A percentile compares a stretch with the other conserved stretches of the same genome.
Evolutionary conservation across 805 yeast species (phyloP).

Genomic region (Spencermartinsiella europaea): DNA sequence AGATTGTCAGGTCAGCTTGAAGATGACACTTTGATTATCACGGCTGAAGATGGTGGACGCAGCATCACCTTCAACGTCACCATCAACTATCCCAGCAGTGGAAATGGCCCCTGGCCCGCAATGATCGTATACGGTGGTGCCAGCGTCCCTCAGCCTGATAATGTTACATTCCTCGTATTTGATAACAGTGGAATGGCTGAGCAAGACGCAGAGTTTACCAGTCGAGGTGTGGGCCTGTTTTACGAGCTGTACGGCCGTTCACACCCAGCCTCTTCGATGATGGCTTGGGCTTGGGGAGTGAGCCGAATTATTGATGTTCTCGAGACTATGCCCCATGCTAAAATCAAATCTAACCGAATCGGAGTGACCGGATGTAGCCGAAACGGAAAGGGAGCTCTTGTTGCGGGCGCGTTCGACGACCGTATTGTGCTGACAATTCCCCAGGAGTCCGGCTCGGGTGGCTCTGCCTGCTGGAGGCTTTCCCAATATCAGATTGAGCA

Average conservation of each 20-base stretch:
- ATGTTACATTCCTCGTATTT: not conserved
- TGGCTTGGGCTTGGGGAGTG: slow-evolving; percentile 5
- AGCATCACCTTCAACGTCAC: slow-evolving; percentile 1
- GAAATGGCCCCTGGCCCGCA: slow-evolving; percentile 2
- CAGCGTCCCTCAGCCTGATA: slow-evolving; percentile 3
- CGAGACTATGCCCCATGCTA: slow-evolving; percentile 1
- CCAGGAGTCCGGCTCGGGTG: slow-evolving; percentile 4
- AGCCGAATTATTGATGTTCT: slow-evolving; percentile 2
- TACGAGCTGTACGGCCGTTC: slow-evolving; percentile 1
- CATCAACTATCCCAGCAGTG: not conserved
- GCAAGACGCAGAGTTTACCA: not conserved
- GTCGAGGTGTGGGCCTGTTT: not conserved
- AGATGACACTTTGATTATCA: not conserved
- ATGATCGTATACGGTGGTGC: not conserved
- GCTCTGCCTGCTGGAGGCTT: slow-evolving; percentile 3
- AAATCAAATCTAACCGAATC: slow-evolving; percentile 1
- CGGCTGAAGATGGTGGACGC: not conserved
- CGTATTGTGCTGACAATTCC: slow-evolving; percentile 3
- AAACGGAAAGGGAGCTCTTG: slow-evolving; percentile 5
- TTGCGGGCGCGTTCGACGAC: slow-evolving; percentile 1
- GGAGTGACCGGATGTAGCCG: slow-evolving; percentile 4
- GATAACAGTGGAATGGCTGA: not conserved
- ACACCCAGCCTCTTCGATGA: slow-evolving; percentile 1
- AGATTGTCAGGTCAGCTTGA: not conserved
- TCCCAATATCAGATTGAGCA: not conserved